A percentile compares a stretch with the other conserved stretches of the same genome.
phyloP scores from a whole-genome alignment of 306 rosid species.

The Inga leiocalycina region DNA sequence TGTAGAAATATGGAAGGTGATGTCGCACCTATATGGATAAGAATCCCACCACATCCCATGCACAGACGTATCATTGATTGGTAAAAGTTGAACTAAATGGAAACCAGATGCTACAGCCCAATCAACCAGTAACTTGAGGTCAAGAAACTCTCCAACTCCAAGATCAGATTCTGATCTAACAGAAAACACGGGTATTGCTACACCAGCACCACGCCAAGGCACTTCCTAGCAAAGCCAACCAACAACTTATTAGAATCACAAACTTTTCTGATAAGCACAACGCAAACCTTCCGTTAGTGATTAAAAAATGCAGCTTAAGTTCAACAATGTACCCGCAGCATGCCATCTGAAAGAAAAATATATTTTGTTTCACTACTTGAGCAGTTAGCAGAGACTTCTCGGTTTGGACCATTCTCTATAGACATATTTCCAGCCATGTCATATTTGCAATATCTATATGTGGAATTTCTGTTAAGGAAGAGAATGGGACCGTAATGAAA shows the following conservation, averaged over 20 bases:
- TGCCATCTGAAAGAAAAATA: conserved; percentile 80
- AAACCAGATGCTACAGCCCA: conserved; percentile 95
- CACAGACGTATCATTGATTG: conserved; percentile 95
- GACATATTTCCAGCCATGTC: conserved; percentile 58
- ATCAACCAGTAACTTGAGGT: conserved; percentile 85
- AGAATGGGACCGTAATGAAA: conserved; percentile 27
- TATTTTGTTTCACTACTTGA: conserved; percentile 58
- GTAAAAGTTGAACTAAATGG: conserved; percentile 94
- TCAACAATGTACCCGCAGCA: conserved; percentile 69
- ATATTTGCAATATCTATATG: conserved; percentile 84
- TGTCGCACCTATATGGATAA: conserved; percentile 88
- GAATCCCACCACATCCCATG: conserved; percentile 99
- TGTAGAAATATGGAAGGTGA: conserved; percentile 7
- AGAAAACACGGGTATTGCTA: conserved; percentile 94
- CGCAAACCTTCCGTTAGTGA: neutral
- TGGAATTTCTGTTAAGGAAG: conserved; percentile 65
- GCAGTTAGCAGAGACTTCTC: conserved; percentile 59
- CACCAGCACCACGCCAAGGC: conserved; percentile 97
- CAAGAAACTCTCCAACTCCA: conserved; percentile 99
- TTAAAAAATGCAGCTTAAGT: conserved; percentile 18
- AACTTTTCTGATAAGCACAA: conserved; percentile 17
- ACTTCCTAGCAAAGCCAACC: conserved; percentile 58
- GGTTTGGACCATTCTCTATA: conserved; percentile 75
- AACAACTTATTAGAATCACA: conserved; percentile 26
- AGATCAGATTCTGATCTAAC: conserved; percentile 86